Percentiles rank a stretch among this genome's conserved stretches.
Evolutionary conservation across 345 rosid genomes (phyloP).

Genomic region (Trapa incisa): DNA sequence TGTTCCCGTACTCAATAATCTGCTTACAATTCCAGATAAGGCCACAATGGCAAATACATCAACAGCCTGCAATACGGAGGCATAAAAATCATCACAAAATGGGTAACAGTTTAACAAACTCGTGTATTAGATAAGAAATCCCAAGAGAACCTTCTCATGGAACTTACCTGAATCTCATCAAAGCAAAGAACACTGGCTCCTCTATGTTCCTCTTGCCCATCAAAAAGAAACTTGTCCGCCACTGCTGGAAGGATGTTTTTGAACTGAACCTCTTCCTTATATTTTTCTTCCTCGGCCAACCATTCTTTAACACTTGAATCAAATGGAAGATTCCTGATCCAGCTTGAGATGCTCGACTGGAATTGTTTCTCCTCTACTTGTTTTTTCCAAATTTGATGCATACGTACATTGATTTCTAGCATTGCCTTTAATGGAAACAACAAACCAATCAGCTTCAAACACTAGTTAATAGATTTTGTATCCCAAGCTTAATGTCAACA

Average conservation of each 20-base stretch:
- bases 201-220: constrained; percentile 34
- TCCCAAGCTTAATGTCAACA: not conserved
- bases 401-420: constrained; percentile 76
- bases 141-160: not conserved
- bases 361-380: constrained; percentile 51
- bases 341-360: constrained; percentile 49
- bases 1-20: constrained; percentile 76
- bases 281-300: constrained; percentile 81
- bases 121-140: not conserved
- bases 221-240: constrained; percentile 72
- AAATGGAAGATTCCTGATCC: constrained; percentile 80
- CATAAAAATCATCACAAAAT: constrained; percentile 15
- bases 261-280: constrained; percentile 70
- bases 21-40: constrained; percentile 94
- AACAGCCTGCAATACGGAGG: constrained; percentile 60
- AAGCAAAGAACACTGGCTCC: constrained; percentile 91
- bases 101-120: constrained; percentile 2
- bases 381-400: constrained; percentile 83
- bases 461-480: not conserved
- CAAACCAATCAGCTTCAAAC: not conserved
- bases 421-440: constrained; percentile 41
- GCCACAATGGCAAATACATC: constrained; percentile 97
- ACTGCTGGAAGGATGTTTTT: constrained; percentile 82
- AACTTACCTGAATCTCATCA: constrained; percentile 83
- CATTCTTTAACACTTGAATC: constrained; percentile 80